Evolutionary conservation across 192 early-diverging fungal genomes (phyloP), one percentile per base, ranked within the genome.

Genomic region (Spizellomyces punctatus): DNA sequence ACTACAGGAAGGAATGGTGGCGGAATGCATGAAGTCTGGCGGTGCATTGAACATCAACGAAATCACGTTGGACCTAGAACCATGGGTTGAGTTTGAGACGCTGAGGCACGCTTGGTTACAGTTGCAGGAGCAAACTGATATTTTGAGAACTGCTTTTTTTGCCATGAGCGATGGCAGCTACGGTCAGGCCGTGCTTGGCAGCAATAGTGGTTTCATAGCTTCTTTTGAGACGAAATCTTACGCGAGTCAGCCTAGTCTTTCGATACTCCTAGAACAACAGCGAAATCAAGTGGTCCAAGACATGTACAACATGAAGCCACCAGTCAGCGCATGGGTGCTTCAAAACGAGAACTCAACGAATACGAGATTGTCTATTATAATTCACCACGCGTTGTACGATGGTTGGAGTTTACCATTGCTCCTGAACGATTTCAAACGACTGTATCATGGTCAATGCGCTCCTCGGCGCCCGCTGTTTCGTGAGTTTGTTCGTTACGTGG

Each of bases 311-410:
- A 10, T 19, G 16, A 12, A 19, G 50, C 47, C 52, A 10, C 66
- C 66, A 5, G 48, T 80, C n/a, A 55, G 59, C 16, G 50, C 17
- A 19, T 54, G 50, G 50, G 17, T 19, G 0, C 17, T 54, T n/a
- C 27, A 36, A 36, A 3, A 36, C 1, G 27, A 36, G 27, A 36
- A 36, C 3, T 36, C 27, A 36, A 36, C 1, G 27, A 36, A 36
- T 36, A 36, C 27, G 27, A 36, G 27, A 36, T 36, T 36, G 27
- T 36, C 27, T 36, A 45, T 77, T 22, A 64, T 59, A 17, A 46
- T 80, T 10, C 76, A 79, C 49, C 78, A 79, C 50, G 59, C 69
- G 8, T n/a, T 78, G 3, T 76, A 79, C 60, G 77, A 78, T 17
- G 75, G 75, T 42, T 80, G 76, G 67, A 47, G 36, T 47, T 52